Conservation (phyloP, 352 stramenopile species). For the Phytopythium chamaehyphon region DNA sequence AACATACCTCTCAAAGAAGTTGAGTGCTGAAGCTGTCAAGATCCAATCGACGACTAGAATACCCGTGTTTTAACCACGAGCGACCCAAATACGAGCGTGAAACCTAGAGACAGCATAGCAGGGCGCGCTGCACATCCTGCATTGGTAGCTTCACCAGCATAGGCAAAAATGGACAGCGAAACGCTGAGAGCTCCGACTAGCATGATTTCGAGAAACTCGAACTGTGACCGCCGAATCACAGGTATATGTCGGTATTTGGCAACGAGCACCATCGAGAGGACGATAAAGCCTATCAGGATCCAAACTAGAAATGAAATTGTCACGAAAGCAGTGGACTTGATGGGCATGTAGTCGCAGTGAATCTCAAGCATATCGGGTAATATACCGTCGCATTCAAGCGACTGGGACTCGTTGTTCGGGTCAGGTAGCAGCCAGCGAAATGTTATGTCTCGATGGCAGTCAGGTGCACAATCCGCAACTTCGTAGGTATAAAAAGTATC, state of each 20-base stretch:
- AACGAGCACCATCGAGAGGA: conserved; percentile 16
- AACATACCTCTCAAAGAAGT: conserved; percentile 50
- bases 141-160: conserved; percentile 22
- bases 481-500: conserved; percentile 16
- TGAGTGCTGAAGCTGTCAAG: conserved; percentile 46
- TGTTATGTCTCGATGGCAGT: conserved; percentile 1
- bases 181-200: conserved; percentile 31
- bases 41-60: conserved; percentile 49
- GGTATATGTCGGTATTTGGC: conserved; percentile 16
- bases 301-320: conserved; percentile 2
- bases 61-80: conserved; percentile 17
- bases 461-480: conserved; percentile 10
- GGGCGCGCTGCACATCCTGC: conserved; percentile 18
- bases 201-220: conserved; percentile 32
- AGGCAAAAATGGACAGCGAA: conserved; percentile 15
- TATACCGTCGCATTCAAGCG: conserved; percentile 15
- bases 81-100: conserved; percentile 21
- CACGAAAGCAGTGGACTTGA: conserved; percentile 2
- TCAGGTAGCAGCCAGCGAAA: conserved; percentile 21
- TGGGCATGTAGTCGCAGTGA: conserved; percentile 25
- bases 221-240: conserved; percentile 49
- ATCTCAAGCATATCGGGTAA: conserved; percentile 6
- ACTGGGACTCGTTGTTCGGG: conserved; percentile 9
- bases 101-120: conserved; percentile 11
- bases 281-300: conserved; percentile 7